phyloP scores from a whole-genome alignment of 306 rosid genomes.

The Quercus gilva region DNA sequence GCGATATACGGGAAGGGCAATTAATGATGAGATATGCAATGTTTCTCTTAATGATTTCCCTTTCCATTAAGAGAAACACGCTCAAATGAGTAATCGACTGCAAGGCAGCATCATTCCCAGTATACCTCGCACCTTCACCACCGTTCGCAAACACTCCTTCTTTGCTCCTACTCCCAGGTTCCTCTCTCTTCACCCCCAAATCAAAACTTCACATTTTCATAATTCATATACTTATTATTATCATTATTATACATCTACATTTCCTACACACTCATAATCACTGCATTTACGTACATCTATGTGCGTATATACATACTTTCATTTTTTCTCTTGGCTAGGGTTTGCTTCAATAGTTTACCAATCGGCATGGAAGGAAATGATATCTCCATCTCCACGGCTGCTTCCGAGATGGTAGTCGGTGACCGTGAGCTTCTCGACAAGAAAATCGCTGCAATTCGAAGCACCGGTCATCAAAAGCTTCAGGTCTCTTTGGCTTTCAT shows the following conservation, averaged over 20 bases:
- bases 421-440: conserved; percentile 37
- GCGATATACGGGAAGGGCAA: neutral
- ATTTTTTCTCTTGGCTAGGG: conserved; percentile 15
- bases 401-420: conserved; percentile 31
- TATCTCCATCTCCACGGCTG: neutral
- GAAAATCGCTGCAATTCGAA: conserved; percentile 56
- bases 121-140: neutral
- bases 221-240: neutral
- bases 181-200: conserved; percentile 31
- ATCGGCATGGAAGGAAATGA: conserved; percentile 39
- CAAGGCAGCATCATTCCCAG: conserved; percentile 17
- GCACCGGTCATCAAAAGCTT: conserved; percentile 54
- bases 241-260: neutral
- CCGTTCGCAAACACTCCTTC: conserved; percentile 11
- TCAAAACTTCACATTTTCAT: neutral
- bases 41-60: neutral
- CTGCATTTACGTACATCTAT: neutral
- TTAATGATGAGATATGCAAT: no score
- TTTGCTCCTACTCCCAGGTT: neutral
- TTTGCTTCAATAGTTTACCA: conserved; percentile 25
- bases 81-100: conserved; percentile 36
- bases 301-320: neutral
- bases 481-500: conserved; percentile 42
- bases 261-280: no score
- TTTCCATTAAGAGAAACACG: neutral